These are phyloP conservation scores for Dichotomopilus funicola DNA, from an alignment of 2,329 filamentous ascomycete genomes.

Conservation along the genomic window DNA sequence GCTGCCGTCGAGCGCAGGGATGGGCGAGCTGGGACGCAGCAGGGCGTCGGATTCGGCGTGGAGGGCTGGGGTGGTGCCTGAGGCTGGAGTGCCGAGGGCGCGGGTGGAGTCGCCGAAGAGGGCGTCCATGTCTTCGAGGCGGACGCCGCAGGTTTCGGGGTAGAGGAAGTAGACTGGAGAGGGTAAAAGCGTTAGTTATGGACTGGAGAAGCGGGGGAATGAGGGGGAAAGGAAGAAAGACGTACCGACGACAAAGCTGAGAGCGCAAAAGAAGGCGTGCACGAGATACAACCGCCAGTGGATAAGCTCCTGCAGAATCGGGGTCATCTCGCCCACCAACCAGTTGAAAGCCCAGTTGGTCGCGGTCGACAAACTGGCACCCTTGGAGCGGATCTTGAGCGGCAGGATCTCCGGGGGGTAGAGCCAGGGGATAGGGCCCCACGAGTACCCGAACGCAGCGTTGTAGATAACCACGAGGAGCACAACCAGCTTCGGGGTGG, in stretches of 20 bases:
- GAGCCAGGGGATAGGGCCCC: conserved; percentile 97
- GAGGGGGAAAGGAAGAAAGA: conserved; percentile 19
- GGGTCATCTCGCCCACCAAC: conserved; percentile 92
- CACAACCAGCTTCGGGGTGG: conserved; percentile 79
- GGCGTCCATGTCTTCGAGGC: conserved; percentile 92
- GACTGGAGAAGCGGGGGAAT: not conserved
- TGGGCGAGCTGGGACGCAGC: conserved; percentile 70
- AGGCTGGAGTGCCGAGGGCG: conserved; percentile 65
- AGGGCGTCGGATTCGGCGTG: conserved; percentile 73
- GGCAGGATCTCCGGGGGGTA: conserved; percentile 98
- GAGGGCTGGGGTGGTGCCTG: conserved; percentile 73
- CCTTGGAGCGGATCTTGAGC: conserved; percentile 92
- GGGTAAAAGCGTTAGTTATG: not conserved
- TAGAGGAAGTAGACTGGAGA: conserved; percentile 87
- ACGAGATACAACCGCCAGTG: conserved; percentile 90
- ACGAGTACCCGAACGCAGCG: conserved; percentile 87
- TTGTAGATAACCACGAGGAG: conserved; percentile 98
- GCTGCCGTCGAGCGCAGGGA: conserved; percentile 61
- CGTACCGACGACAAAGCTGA: conserved; percentile 93
- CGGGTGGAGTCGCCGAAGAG: conserved; percentile 92
- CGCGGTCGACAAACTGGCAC: conserved; percentile 90
- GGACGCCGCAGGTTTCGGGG: conserved; percentile 90
- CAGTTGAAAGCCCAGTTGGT: conserved; percentile 99
- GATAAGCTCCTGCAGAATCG: conserved; percentile 85
- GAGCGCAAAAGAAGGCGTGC: conserved; percentile 93